Base-by-base conservation (phyloP, 2,329 filamentous ascomycete species). In the Bipolaris oryzae region DNA sequence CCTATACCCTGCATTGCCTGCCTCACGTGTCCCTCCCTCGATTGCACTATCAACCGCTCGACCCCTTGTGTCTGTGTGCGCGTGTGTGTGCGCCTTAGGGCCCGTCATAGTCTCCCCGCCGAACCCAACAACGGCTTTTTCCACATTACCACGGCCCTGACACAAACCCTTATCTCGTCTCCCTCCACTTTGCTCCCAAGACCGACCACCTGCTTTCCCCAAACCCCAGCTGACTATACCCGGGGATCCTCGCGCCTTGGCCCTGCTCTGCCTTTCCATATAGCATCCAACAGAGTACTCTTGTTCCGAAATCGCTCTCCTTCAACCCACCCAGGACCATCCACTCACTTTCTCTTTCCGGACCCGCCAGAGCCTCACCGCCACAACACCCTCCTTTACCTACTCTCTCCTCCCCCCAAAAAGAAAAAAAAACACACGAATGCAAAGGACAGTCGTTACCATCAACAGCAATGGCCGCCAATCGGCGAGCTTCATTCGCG, bases 381-480 rank as follows among this genome's bases (percentile, higher is more conserved):
- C 42, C 50, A 31, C 28, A 31, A 11, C 20, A 11, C 20, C 35
- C 53, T 51, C 35, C 37, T 41, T 38, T 35, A 5, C 28, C 28
- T 37, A 18, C 52, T 44, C 51, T 50, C 49, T 52, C 46, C 53
- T 50, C 51, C 33, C 39, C 18, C 28, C 35, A 48, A 58, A 51
- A 7, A 28, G 10, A 25, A 52, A 58, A 25, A 28, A 28, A 28
- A 52, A 58, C 44, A 52, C 61, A 63, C 75, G 73, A 68, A 76
- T 76, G 74, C 73, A 75, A 69, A 75, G 73, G 66, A 95, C 93
- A 80, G 95, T 90, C 53, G 94, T 93, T 74, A 89, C 96, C 73
- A 93, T 98, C 80, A 98, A 98, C 79, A 92, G 92, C 74, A 94
- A 92, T 75, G 95, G 95, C 72, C 90, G 95, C 69, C 95, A 99